Evolutionary conservation across 495 filamentous ascomycete species (phyloP).

Genomic region (Daldinia concentrica): DNA sequence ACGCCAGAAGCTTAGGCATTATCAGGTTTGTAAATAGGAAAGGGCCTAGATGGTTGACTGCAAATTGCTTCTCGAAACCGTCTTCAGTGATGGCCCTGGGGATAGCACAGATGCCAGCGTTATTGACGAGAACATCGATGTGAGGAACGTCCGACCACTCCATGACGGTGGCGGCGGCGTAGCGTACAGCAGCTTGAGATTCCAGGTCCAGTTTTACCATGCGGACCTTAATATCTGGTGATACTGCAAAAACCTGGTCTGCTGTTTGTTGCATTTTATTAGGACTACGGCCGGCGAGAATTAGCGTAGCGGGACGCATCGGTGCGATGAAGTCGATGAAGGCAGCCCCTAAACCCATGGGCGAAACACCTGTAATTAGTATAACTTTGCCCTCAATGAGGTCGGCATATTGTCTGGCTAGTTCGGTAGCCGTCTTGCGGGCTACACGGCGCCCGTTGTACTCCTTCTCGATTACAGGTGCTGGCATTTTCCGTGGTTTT

Average conservation of each 20-base stretch:
- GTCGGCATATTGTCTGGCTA: slow-evolving; percentile 12
- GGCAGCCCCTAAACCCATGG: slow-evolving; percentile 46
- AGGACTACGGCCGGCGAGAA: slow-evolving; percentile 41
- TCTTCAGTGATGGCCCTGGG: slow-evolving; percentile 50
- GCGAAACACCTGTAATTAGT: slow-evolving; percentile 53
- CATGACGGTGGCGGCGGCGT: slow-evolving; percentile 31
- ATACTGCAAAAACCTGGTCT: slow-evolving; percentile 18
- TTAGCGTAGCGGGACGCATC: slow-evolving; percentile 37
- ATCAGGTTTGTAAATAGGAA: slow-evolving; percentile 63
- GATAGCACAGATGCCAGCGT: slow-evolving; percentile 52
- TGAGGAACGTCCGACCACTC: slow-evolving; percentile 36
- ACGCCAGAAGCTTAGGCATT: slow-evolving; percentile 51
- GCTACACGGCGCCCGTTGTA: background rate
- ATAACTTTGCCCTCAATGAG: slow-evolving; percentile 40
- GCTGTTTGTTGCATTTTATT: slow-evolving; percentile 31
- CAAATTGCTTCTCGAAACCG: slow-evolving; percentile 59
- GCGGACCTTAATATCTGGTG: background rate
- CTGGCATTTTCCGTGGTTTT: background rate
- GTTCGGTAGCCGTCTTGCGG: slow-evolving; percentile 20
- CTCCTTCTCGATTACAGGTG: background rate
- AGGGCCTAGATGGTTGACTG: slow-evolving; percentile 58
- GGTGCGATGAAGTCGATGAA: slow-evolving; percentile 45
- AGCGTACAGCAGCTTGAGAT: slow-evolving; percentile 23
- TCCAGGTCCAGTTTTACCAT: slow-evolving; percentile 23
- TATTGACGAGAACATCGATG: slow-evolving; percentile 48